These are phyloP conservation scores for Diaporthe vexans DNA, from an alignment of 2,329 filamentous ascomycete genomes.

Conservation along the genomic window DNA sequence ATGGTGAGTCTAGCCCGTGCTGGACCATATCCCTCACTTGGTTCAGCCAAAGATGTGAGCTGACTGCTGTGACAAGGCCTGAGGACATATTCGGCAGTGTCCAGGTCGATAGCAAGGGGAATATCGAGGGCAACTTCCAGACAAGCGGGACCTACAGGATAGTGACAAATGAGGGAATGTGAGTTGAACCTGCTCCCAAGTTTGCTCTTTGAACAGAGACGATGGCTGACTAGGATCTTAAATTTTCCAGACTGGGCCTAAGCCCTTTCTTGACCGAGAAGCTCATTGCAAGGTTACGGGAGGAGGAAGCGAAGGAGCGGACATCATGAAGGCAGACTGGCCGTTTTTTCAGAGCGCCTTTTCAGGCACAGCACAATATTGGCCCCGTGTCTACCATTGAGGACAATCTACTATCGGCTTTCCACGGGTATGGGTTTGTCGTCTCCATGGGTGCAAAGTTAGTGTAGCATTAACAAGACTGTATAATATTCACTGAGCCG, in stretches of 20 bases:
- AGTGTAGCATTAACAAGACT: no score
- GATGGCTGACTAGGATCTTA: background rate
- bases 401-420: no score
- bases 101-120: constrained; percentile 70
- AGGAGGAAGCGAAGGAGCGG: constrained; percentile 39
- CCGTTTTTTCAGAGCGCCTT: background rate
- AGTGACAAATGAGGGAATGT: constrained; percentile 43
- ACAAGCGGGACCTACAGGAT: constrained; percentile 65
- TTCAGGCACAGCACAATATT: no score
- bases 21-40: background rate
- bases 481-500: no score
- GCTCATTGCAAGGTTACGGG: constrained; percentile 37
- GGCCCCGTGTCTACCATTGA: no score
- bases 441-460: no score
- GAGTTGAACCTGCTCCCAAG: background rate
- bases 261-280: constrained; percentile 41
- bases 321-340: constrained; percentile 3
- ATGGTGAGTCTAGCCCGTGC: constrained; percentile 53
- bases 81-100: constrained; percentile 79
- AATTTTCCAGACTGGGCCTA: constrained; percentile 34
- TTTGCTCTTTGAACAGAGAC: background rate
- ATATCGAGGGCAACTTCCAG: constrained; percentile 71
- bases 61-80: constrained; percentile 54
- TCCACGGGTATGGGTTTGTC: no score
- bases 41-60: background rate